Evolutionary conservation across 768 basidiomycete genomes (phyloP).

Genomic region (Lyophyllum atratum): DNA sequence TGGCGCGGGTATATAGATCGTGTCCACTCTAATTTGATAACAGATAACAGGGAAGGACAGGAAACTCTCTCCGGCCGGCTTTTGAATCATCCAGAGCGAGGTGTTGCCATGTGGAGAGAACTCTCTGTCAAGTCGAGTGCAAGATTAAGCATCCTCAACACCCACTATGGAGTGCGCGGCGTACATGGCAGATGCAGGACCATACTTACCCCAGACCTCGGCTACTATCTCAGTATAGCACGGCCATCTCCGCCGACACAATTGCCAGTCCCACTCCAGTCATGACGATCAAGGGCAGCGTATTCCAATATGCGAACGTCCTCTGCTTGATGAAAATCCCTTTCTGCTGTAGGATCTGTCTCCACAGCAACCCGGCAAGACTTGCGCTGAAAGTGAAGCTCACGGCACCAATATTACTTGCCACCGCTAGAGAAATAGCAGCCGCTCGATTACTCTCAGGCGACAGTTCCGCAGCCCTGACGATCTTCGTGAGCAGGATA

Average conservation of each 20-base stretch:
- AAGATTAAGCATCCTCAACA: too few species aligned
- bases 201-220: not conserved
- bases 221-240: slow-evolving; percentile 36
- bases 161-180: too few species aligned
- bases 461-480: slow-evolving; percentile 51
- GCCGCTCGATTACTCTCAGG: slow-evolving; percentile 49
- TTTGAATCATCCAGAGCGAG: not conserved
- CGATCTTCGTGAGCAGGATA: slow-evolving; percentile 82
- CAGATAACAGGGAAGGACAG: not conserved
- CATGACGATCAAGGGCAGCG: slow-evolving; percentile 63
- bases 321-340: slow-evolving; percentile 58
- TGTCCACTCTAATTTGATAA: not conserved
- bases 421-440: slow-evolving; percentile 77
- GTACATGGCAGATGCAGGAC: not conserved
- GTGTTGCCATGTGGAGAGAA: not conserved
- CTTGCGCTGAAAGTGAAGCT: slow-evolving; percentile 88
- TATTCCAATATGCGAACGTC: slow-evolving; percentile 76
- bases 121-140: too few species aligned
- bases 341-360: slow-evolving; percentile 71
- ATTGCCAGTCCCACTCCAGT: slow-evolving; percentile 67
- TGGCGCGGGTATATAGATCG: not conserved
- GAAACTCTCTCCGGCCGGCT: not conserved
- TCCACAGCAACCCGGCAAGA: slow-evolving; percentile 88
- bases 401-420: slow-evolving; percentile 90
- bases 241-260: slow-evolving; percentile 76